These are phyloP conservation scores for Pythium dissotocum DNA, from an alignment of 352 stramenopile species.

Conservation along the genomic window DNA sequence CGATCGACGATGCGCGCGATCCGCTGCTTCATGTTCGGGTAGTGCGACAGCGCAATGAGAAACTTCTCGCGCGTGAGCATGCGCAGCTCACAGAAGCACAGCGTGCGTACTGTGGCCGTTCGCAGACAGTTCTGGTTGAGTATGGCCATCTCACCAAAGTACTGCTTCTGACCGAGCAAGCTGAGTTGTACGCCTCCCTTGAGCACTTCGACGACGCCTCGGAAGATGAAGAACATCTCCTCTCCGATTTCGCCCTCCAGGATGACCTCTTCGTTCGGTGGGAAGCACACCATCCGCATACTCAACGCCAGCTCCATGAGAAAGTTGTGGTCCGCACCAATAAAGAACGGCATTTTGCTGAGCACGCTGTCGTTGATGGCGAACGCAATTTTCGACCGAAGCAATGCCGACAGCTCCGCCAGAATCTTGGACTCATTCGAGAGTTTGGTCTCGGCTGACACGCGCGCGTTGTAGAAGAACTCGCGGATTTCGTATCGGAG, in stretches of 20 bases:
- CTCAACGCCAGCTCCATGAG: conserved; percentile 76
- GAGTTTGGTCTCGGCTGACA: conserved; percentile 66
- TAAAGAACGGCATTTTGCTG: conserved; percentile 79
- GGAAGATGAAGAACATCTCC: conserved; percentile 80
- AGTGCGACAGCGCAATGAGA: conserved; percentile 69
- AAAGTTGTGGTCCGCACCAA: conserved; percentile 71
- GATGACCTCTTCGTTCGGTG: conserved; percentile 60
- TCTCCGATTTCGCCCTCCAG: conserved; percentile 69
- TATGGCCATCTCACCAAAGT: conserved; percentile 81
- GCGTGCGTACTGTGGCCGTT: conserved; percentile 61
- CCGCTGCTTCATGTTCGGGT: conserved; percentile 73
- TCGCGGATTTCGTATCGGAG: conserved; percentile 75
- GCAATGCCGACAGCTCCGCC: conserved; percentile 60
- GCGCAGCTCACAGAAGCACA: conserved; percentile 74
- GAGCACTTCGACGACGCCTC: conserved; percentile 62
- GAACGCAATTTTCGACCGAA: conserved; percentile 76
- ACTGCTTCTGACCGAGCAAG: conserved; percentile 71
- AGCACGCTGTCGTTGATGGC: conserved; percentile 79
- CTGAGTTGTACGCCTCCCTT: conserved; percentile 48
- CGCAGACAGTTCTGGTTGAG: conserved; percentile 57
- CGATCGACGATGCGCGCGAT: conserved; percentile 80
- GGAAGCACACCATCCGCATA: conserved; percentile 80
- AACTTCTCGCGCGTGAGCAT: conserved; percentile 78
- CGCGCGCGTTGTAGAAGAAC: conserved; percentile 74
- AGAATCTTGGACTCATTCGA: conserved; percentile 65